These are phyloP conservation scores for Aspergillus sclerotialis DNA, from an alignment of 2,329 filamentous ascomycete species.

Conservation along the genomic window DNA sequence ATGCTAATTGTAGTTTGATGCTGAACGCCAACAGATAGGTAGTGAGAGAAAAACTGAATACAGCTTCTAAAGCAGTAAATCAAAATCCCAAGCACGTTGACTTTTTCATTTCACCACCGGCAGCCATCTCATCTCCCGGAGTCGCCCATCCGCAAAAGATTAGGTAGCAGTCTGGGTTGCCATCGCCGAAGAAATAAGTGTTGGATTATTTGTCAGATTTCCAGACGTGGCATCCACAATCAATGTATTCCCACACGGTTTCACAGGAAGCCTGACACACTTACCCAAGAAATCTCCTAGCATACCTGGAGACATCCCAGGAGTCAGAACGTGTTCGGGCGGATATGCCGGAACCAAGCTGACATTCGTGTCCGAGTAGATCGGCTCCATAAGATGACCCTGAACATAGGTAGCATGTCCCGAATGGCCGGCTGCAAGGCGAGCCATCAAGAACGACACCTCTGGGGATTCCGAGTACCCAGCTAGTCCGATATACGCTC, in stretches of 20 bases:
- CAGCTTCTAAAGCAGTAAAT: too few relatives aligned
- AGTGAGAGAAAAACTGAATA: too few relatives aligned
- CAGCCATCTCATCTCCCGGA: too few relatives aligned
- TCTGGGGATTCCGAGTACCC: conserved; percentile 22
- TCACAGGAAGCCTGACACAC: conserved; percentile 16
- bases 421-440: conserved; percentile 20
- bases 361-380: conserved; percentile 15
- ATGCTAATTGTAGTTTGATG: too few relatives aligned
- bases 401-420: conserved; percentile 16
- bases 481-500: conserved; percentile 20
- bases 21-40: too few relatives aligned
- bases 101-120: too few relatives aligned
- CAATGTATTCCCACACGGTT: conserved; percentile 15
- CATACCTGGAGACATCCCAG: conserved; percentile 13
- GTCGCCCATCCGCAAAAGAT: too few relatives aligned
- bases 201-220: conserved; percentile 3
- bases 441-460: conserved; percentile 22
- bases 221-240: conserved; percentile 17
- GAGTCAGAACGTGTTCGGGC: conserved; percentile 15
- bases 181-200: background rate
- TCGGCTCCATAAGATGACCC: conserved; percentile 6
- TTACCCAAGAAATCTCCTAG: conserved; percentile 16
- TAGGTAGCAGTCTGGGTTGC: too few relatives aligned
- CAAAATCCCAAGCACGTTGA: too few relatives aligned
- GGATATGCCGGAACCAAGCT: conserved; percentile 17